Base-by-base conservation (phyloP, 148 eudicot species). In the Beta vulgaris region DNA sequence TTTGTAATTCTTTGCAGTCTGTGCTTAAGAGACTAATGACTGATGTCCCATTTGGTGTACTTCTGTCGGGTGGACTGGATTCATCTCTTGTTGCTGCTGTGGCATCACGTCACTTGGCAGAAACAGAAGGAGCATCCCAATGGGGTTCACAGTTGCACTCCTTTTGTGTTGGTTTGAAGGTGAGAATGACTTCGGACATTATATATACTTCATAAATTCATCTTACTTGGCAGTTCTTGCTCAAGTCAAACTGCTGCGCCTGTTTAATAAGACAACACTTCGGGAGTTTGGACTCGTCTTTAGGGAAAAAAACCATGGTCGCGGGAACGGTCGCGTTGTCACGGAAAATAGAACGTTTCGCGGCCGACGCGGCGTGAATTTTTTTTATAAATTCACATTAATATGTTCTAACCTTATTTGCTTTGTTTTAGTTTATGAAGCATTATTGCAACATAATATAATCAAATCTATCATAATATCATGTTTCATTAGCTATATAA, bases 11-110 rank as follows among this genome's bases (percentile, higher is more conserved):
- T 80, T 36, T 81, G 73, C 88, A 93, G 98, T 93, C 98, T 59
- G 98, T 93, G 71, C 12, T 77, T 54, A 93, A 93, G 88, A 86
- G 98, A 85, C 87, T 93, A 65, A 93, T 93, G 98, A 91, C 98
- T 19, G 98, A 93, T 78, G 98, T 93, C 67, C 98, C 98, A 48
- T 93, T 93, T 79, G 98, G 98, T 82, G 98, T 93, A 46, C 98
- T 93, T 80, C 77, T 93, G 63, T 93, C 98, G 8, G 98, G 98
- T 32, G 98, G 98, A 68, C 85, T 93, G 26, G 98, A 93, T 84
- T 93, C 98, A 77, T 93, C 98, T 59, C 93, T 93, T 79, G 98
- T 93, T 78, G 98, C 98, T 76, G 89, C 98, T 72, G 98, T 93
- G 67, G 93, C 98, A 29, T 86, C 92, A 57, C 98, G 97, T 73